Conservation (phyloP, 139 green algal species). For the Auxenochlorella pyrenoidosa region DNA sequence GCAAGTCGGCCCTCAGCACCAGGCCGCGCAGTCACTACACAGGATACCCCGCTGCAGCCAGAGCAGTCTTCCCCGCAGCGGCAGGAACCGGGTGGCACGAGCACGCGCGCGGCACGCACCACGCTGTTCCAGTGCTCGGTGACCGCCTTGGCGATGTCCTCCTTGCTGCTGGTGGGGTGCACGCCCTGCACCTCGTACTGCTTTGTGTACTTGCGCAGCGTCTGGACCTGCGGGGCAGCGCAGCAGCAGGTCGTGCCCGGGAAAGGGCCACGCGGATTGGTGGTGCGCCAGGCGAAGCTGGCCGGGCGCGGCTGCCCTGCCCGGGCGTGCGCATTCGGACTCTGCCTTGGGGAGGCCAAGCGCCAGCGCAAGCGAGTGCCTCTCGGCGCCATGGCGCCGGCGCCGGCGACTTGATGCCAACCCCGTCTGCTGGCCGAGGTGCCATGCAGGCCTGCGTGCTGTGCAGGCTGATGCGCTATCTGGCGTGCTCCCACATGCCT, state of each 20-base stretch:
- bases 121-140: constrained; percentile 47
- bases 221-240: constrained; percentile 30
- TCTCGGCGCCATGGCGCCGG: too few species aligned
- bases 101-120: neutral
- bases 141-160: constrained; percentile 44
- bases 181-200: constrained; percentile 46
- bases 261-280: neutral
- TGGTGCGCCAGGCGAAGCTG: neutral
- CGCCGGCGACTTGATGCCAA: too few species aligned
- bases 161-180: constrained; percentile 44
- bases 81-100: too few species aligned
- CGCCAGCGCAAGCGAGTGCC: too few species aligned
- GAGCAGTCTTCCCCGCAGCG: neutral
- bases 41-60: neutral
- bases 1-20: neutral
- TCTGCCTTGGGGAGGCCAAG: too few species aligned
- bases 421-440: too few species aligned
- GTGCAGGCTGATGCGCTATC: too few species aligned
- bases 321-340: too few species aligned
- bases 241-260: neutral
- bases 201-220: constrained; percentile 55
- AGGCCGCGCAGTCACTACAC: neutral
- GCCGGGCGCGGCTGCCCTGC: neutral
- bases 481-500: too few species aligned
- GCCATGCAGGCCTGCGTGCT: too few species aligned